phyloP scores from a whole-genome alignment of 345 rosid genomes.

The Pelargonium nanum region DNA sequence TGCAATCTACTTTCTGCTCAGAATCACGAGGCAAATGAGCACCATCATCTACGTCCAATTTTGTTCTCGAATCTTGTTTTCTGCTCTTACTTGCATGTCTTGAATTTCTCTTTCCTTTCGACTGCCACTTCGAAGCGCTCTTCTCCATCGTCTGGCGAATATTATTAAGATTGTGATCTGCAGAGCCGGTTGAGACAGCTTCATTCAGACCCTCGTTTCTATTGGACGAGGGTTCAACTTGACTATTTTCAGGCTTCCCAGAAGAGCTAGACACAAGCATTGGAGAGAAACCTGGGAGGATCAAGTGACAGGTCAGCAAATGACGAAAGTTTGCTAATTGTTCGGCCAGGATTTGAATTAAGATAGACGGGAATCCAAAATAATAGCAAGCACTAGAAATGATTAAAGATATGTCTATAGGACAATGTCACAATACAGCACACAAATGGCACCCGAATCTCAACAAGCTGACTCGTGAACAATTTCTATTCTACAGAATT shows the following conservation, averaged over 20 bases:
- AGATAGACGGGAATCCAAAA: too few relatives aligned
- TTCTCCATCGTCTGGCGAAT: slow-evolving; percentile 48
- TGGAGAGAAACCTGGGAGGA: slow-evolving; percentile 27
- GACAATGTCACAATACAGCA: too few relatives aligned
- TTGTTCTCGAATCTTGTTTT: slow-evolving; percentile 40
- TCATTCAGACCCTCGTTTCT: too few relatives aligned
- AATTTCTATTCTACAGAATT: too few relatives aligned
- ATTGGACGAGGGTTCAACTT: slow-evolving; percentile 27
- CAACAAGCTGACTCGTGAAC: too few relatives aligned
- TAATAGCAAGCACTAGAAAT: too few relatives aligned
- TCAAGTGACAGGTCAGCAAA: slow-evolving; percentile 7
- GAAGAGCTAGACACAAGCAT: slow-evolving; percentile 20
- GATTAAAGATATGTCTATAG: too few relatives aligned
- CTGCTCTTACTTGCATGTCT: slow-evolving; percentile 56
- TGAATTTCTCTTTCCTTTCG: slow-evolving; percentile 79
- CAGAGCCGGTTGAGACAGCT: slow-evolving; percentile 24
- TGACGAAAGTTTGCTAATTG: background rate
- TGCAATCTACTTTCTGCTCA: slow-evolving; percentile 23
- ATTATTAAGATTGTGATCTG: slow-evolving; percentile 15
- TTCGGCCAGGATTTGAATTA: background rate
- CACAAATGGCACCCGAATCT: background rate
- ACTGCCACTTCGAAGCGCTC: slow-evolving; percentile 73
- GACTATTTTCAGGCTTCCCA: slow-evolving; percentile 28
- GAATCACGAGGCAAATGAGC: slow-evolving; percentile 18
- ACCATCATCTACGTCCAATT: slow-evolving; percentile 29